Conservation (phyloP, 2,329 filamentous ascomycete species). For the Triangularia verruculosa region DNA sequence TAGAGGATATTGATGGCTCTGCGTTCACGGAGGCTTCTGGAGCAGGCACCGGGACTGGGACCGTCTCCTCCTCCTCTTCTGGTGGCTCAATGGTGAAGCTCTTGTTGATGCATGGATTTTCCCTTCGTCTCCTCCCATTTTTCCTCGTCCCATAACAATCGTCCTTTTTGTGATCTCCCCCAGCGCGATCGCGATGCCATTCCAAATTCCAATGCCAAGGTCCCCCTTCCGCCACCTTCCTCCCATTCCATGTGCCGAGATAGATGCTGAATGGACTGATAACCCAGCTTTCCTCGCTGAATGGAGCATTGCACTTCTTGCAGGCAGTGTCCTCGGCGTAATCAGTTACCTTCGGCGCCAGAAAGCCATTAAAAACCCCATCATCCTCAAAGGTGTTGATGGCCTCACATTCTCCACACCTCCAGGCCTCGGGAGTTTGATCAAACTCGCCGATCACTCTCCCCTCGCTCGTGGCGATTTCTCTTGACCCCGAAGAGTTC, state of each 20-base stretch:
- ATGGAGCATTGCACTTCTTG: slow-evolving; percentile 10
- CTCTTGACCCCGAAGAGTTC: slow-evolving; percentile 17
- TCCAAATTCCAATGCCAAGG: slow-evolving; percentile 23
- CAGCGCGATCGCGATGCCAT: slow-evolving; percentile 20
- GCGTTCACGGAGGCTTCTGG: neutral
- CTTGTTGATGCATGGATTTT: slow-evolving; percentile 23
- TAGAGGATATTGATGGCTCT: neutral
- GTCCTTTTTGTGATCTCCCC: slow-evolving; percentile 14
- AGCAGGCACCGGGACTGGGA: neutral
- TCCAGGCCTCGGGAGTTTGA: slow-evolving; percentile 23
- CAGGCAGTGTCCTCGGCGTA: slow-evolving; percentile 16
- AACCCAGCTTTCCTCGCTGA: slow-evolving; percentile 21
- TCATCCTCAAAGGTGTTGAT: slow-evolving; percentile 20
- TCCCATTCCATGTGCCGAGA: slow-evolving; percentile 23
- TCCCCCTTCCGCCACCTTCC: slow-evolving; percentile 18
- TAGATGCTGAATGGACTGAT: slow-evolving; percentile 21
- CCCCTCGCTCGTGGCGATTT: slow-evolving; percentile 19
- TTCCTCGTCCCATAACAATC: slow-evolving; percentile 16
- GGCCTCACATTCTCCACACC: slow-evolving; percentile 18
- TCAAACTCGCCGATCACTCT: slow-evolving; percentile 21
- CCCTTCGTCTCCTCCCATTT: slow-evolving; percentile 18
- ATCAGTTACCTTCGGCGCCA: slow-evolving; percentile 14
- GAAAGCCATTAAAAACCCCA: slow-evolving; percentile 15
- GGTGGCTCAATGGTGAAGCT: neutral
- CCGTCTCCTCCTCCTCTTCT: neutral